Base-by-base conservation (phyloP, 352 stramenopile genomes). In the Phytophthora sojae region DNA sequence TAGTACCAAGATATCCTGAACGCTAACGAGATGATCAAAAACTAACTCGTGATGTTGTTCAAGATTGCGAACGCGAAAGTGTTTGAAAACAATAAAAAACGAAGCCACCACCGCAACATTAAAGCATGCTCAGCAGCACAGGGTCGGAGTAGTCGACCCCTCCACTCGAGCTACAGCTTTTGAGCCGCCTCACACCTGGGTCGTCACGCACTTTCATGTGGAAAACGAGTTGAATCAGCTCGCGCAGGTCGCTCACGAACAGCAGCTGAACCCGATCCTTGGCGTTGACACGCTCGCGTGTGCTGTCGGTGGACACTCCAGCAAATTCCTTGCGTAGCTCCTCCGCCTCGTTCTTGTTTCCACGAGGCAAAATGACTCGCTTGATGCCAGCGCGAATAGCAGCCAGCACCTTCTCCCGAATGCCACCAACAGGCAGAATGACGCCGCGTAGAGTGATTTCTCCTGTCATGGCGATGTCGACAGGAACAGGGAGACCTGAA, bases 401-500 rank as follows among this genome's bases (percentile, higher is more conserved):
- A 29, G 91, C 90, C 12, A 97, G 71, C 17, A 97, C 86, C 75
- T 97, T 98, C 60, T 98, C 91, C 19, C 93, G 91, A 53, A 98
- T 93, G 19, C 92, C 93, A n/a, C 92, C 91, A 37, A 98, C 89
- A 2, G 93, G 91, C n/a, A 98, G 66, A 61, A 97, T 92, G 23
- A 96, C 83, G 26, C 92, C 93, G 19, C 86, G 85, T 9, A 98
- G 67, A 0, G 88, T 96, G 55, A 97, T 93, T 69, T 97, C 90
- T 30, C 92, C 92, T 9, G 91, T 97, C 89, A 97, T 97, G 12
- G 90, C 87, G 21, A 96, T 86, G 61, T 96, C 91, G 0, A 89
- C 67, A 25, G 86, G 86, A 57, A 97, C 87, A 4, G 80, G 61
- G 6, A 91, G 65, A 45, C 80, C 77, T 8, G 80, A 84, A 45